Evolutionary conservation across 192 early-diverging fungal genomes (phyloP), one percentile per base, ranked within the genome.

Genomic region (Geosiphon pyriformis): DNA sequence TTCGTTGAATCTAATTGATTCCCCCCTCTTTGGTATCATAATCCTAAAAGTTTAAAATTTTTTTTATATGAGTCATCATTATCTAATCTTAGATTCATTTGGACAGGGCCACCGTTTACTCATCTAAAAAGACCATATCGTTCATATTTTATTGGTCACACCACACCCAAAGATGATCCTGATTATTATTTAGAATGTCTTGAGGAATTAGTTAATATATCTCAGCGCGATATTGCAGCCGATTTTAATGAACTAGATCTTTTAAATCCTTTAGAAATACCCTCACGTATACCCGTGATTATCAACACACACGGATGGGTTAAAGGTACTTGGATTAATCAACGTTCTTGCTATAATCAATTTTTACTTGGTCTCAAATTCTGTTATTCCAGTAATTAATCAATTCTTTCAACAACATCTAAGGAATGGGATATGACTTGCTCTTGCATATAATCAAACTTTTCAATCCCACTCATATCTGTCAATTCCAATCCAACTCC

Each of bases 301-400:
- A 83, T 98, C 35, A 98, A 98, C 73, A 97, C 94, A 1, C 88
- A 93, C 65, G 96, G 96, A 0, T 98, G 94, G 94, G 77, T 91
- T 34, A 93, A 87, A 71, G 94, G 88, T 84, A 53, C 56, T 29
- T 69, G 22, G 17, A 10, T 34, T 22, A 69, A 54, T 32, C n/a
- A n/a, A n/a, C n/a, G n/a, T n/a, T n/a, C n/a, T n/a, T n/a, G n/a
- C n/a, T n/a, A n/a, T n/a, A n/a, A n/a, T n/a, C n/a, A n/a, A n/a
- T n/a, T n/a, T n/a, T n/a, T 42, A 10, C 6, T 42, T 27, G 34
- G 42, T 60, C 58, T 70, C 34, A 46, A 2, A 65, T 50, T 42
- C 15, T 42, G 6, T 42, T 42, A 10, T 42, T 42, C 15, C 7
- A 42, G 37, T 57, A 27, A 49, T 70, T 12, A 51, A 76, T 57